Conservation (phyloP, 2,329 filamentous ascomycete species). For the Fusarium aywerte region DNA sequence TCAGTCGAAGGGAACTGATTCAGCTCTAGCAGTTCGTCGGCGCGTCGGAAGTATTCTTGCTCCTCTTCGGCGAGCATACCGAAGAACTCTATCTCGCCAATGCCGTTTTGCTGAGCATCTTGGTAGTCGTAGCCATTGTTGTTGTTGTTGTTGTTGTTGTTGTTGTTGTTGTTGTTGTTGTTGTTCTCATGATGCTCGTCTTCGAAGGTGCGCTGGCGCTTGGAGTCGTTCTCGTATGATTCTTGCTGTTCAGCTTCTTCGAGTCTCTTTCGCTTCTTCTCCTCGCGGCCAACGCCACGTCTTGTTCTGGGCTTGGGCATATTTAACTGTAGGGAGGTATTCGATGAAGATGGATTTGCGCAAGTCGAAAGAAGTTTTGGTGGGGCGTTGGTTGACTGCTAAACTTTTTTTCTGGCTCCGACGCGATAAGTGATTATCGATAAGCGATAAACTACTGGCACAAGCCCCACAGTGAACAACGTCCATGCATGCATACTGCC, state of each 20-base stretch:
- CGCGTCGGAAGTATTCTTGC: slow-evolving; percentile 93
- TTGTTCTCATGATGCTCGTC: slow-evolving; percentile 21
- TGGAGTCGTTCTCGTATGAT: slow-evolving; percentile 37
- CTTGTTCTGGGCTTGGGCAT: slow-evolving; percentile 60
- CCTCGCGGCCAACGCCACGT: slow-evolving; percentile 53
- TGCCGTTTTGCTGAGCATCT: slow-evolving; percentile 42
- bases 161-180: slow-evolving; percentile 39
- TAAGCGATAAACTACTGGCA: slow-evolving; percentile 29
- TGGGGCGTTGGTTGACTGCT: slow-evolving; percentile 21
- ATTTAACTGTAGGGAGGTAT: slow-evolving; percentile 29
- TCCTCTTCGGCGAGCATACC: slow-evolving; percentile 93
- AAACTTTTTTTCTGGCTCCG: slow-evolving; percentile 37
- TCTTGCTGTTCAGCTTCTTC: slow-evolving; percentile 44
- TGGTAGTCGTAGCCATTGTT: slow-evolving; percentile 39
- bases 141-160: slow-evolving; percentile 35
- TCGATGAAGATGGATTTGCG: slow-evolving; percentile 8
- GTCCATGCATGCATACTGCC: neutral
- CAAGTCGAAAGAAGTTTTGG: slow-evolving; percentile 24
- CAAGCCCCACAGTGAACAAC: neutral
- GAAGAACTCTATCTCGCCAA: slow-evolving; percentile 80
- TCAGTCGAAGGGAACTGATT: slow-evolving; percentile 86
- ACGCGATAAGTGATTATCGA: slow-evolving; percentile 25
- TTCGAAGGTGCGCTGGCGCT: slow-evolving; percentile 44
- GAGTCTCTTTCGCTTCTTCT: slow-evolving; percentile 55
- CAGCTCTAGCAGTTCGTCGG: slow-evolving; percentile 88